These are phyloP conservation scores for Mortierella sp. DNA, from an alignment of 371 early-diverging fungal species.

Conservation along the genomic window DNA sequence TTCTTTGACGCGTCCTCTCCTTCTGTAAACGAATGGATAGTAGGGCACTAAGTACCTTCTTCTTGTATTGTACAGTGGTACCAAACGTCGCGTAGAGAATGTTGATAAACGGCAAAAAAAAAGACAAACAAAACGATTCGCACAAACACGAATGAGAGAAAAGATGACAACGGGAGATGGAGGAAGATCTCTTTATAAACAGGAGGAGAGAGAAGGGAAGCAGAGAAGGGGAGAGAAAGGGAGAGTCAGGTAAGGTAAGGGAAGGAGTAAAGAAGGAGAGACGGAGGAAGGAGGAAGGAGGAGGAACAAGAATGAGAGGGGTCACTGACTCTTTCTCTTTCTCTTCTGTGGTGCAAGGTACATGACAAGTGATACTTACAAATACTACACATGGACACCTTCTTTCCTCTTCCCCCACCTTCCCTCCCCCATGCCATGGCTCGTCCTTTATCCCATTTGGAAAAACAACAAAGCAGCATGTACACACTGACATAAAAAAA, in stretches of 20 bases:
- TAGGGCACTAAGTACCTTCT: no score
- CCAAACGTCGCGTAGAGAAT: no score
- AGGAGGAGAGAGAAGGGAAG: not conserved
- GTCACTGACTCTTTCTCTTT: not conserved
- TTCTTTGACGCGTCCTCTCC: no score
- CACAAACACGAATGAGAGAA: not conserved
- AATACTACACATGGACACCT: not conserved
- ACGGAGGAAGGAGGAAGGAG: not conserved
- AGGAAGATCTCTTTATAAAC: not conserved
- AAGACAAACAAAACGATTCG: not conserved
- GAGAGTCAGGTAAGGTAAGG: not conserved
- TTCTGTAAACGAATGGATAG: no score
- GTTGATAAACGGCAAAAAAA: not conserved
- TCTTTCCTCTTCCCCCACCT: not conserved
- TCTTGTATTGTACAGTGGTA: no score
- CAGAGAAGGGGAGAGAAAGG: not conserved
- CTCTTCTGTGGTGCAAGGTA: not conserved
- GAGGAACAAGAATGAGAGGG: not conserved
- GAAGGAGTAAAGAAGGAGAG: not conserved
- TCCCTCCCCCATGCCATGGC: not conserved
- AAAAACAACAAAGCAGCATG: not conserved
- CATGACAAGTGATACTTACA: not conserved
- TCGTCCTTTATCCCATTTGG: not conserved
- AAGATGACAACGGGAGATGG: not conserved
- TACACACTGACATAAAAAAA: not conserved